Conservation (phyloP, 2,329 filamentous ascomycete genomes). For the Zalaria sp. region DNA sequence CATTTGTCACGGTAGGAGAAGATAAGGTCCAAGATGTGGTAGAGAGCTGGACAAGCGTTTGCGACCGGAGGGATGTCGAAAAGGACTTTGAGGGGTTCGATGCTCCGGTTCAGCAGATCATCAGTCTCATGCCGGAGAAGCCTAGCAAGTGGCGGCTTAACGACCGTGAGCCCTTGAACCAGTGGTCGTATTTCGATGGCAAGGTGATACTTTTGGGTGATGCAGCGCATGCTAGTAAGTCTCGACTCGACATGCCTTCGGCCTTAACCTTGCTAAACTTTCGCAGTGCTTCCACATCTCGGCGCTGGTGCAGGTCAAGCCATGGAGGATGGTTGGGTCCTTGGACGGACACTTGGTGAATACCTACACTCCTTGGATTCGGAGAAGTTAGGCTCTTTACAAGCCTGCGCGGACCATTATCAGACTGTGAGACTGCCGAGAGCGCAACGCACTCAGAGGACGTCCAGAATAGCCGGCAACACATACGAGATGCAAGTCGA, state of each 20-base stretch:
- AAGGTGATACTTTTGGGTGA: constrained; percentile 41
- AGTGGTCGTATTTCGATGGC: constrained; percentile 28
- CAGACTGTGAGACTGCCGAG: constrained; percentile 20
- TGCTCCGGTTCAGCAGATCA: constrained; percentile 13
- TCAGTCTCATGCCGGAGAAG: constrained; percentile 10
- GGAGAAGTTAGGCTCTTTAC: constrained; percentile 8
- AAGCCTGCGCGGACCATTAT: constrained; percentile 17
- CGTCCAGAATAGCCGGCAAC: constrained; percentile 17
- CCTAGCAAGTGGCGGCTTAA: constrained; percentile 13
- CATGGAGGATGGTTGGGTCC: constrained; percentile 31
- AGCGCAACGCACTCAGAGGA: constrained; percentile 19
- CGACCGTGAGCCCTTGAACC: constrained; percentile 13
- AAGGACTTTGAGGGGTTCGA: constrained; percentile 11
- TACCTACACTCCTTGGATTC: constrained; percentile 8
- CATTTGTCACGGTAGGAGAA: constrained; percentile 18
- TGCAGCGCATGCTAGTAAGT: constrained; percentile 42
- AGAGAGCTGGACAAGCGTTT: constrained; percentile 22
- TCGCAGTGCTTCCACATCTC: constrained; percentile 33
- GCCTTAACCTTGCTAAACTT: not conserved
- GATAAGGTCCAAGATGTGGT: constrained; percentile 18
- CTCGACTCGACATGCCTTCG: not conserved
- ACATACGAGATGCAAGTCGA: constrained; percentile 22
- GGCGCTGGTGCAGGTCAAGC: constrained; percentile 33
- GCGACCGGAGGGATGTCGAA: constrained; percentile 13
- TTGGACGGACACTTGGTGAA: constrained; percentile 22